These are phyloP conservation scores for Sanghuangporus sanghuang DNA, from an alignment of 1,284 basidiomycete species.

Conservation along the genomic window DNA sequence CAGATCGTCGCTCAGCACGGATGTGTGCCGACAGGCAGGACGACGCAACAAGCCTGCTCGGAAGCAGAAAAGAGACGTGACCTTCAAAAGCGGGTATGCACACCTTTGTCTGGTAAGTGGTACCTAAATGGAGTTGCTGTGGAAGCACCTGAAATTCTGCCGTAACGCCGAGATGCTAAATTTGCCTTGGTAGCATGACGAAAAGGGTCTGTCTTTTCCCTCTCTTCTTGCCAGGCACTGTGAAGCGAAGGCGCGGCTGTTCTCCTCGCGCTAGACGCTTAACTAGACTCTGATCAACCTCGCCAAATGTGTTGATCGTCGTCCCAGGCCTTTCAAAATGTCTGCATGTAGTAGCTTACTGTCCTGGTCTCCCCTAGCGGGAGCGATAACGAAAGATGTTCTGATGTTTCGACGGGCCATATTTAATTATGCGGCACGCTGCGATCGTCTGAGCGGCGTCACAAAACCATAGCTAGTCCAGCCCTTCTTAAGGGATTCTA, in stretches of 20 bases:
- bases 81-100: no score
- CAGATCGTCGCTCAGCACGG: no score
- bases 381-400: background rate
- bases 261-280: background rate
- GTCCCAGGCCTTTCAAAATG: background rate
- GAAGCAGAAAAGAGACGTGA: no score
- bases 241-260: background rate
- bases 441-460: background rate
- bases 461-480: background rate
- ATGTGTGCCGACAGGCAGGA: no score
- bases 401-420: background rate
- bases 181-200: background rate
- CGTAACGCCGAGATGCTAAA: background rate
- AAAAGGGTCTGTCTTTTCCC: background rate
- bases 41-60: no score
- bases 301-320: background rate
- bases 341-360: background rate
- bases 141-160: background rate
- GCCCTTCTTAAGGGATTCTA: background rate
- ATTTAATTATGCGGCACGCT: background rate
- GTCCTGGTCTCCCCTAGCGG: background rate
- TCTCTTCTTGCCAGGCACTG: background rate
- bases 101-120: background rate
- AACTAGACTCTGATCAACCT: background rate
- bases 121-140: no score